Percentiles rank a stretch among this genome's conserved stretches.
Conservation (phyloP, 73 alveolate genomes). For the Breviolum minutum region DNA sequence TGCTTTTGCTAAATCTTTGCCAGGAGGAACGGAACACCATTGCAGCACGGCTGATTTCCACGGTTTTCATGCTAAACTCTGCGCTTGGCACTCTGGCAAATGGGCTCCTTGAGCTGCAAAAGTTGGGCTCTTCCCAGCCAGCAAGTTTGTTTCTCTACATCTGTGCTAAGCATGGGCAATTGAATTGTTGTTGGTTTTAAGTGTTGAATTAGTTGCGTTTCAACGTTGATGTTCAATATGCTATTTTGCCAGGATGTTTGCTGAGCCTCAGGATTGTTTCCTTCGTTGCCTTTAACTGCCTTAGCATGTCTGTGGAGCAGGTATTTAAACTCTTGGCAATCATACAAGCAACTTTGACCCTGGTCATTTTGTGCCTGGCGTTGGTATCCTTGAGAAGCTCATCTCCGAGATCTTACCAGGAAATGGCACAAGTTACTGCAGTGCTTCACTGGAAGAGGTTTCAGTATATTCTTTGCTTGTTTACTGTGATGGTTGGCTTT, state of each 20-base stretch:
- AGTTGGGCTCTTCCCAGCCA: no score
- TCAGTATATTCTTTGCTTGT: no score
- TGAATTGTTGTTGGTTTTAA: no score
- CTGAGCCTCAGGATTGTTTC: slow-evolving; percentile 7
- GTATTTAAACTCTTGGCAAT: slow-evolving; percentile 11
- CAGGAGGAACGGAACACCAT: not conserved
- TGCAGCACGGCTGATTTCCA: not conserved
- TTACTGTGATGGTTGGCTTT: no score
- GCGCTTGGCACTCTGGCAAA: slow-evolving; percentile 70
- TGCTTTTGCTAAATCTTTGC: not conserved
- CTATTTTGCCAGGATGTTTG: not conserved
- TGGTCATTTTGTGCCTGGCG: not conserved
- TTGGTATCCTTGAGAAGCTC: not conserved
- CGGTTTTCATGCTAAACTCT: slow-evolving; percentile 53
- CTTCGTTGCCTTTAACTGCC: not conserved
- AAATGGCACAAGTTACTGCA: slow-evolving; percentile 17
- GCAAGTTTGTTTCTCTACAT: no score
- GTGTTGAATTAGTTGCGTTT: no score
- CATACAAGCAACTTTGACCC: not conserved
- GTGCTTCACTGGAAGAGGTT: not conserved
- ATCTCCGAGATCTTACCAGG: not conserved
- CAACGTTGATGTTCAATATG: no score
- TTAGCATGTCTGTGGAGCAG: not conserved
- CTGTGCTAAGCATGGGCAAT: no score
- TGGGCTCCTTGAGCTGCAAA: slow-evolving; percentile 15